phyloP scores from a whole-genome alignment of 78 protist genomes.

The Dictyostelium intermedium region DNA sequence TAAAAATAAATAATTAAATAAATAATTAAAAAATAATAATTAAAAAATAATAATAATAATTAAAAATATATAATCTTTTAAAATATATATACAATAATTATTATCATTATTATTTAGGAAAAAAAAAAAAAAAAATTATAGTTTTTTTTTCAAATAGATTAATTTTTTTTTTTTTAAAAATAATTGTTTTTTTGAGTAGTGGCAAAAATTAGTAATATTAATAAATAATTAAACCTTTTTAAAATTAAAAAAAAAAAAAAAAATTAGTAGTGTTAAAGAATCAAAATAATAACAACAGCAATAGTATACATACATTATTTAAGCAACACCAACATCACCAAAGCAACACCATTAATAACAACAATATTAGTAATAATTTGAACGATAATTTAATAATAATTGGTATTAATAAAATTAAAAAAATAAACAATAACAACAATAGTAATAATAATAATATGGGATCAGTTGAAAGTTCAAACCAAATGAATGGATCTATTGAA shows the following conservation, averaged over 20 bases:
- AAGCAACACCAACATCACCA: not conserved
- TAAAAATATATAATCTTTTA: not conserved
- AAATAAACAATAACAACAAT: not conserved
- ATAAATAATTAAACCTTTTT: not conserved
- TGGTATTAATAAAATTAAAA: not conserved
- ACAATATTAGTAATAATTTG: not conserved
- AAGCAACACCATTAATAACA: not conserved
- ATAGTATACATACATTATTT: not conserved
- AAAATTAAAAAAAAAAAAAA: not conserved
- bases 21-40: too few relatives aligned
- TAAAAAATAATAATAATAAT: too few relatives aligned
- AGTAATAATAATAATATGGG: not conserved
- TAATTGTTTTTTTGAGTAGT: not conserved
- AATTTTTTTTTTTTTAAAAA: not conserved
- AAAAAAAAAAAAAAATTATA: not conserved
- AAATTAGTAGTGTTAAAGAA: not conserved
- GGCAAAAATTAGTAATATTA: not conserved
- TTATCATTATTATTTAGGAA: not conserved
- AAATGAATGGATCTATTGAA: not conserved
- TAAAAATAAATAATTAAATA: too few relatives aligned
- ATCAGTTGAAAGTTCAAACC: slow-evolving; percentile 18
- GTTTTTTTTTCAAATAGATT: not conserved
- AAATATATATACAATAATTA: too few relatives aligned
- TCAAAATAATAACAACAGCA: not conserved
- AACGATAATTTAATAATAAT: not conserved